phyloP scores from a whole-genome alignment of 2,329 filamentous ascomycete species.

The Xylaria digitata region DNA sequence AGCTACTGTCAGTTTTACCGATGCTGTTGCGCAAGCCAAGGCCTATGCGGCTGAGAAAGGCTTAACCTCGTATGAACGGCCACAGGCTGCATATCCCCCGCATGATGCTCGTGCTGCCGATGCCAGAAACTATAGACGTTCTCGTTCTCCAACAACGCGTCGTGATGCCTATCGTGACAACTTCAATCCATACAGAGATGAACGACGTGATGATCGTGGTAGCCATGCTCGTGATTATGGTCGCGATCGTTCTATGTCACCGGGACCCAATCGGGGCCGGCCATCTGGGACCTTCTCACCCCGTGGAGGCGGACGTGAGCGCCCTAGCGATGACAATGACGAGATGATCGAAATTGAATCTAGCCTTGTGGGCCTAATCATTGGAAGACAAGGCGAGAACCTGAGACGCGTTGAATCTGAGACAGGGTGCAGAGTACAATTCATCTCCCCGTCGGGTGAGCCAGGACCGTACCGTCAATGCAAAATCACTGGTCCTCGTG shows the following conservation, averaged over 20 bases:
- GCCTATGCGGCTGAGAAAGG: conserved; percentile 85
- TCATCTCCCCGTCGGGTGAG: conserved; percentile 79
- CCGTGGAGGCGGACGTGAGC: conserved; percentile 59
- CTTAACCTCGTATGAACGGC: conserved; percentile 70
- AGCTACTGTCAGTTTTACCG: conserved; percentile 84
- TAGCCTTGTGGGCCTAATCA: conserved; percentile 87
- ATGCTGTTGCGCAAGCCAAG: conserved; percentile 86
- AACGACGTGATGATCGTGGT: conserved; percentile 77
- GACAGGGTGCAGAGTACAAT: conserved; percentile 86
- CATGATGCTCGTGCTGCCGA: conserved; percentile 59
- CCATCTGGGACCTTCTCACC: conserved; percentile 68
- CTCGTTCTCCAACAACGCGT: conserved; percentile 76
- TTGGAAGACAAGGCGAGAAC: conserved; percentile 90
- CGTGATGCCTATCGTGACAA: conserved; percentile 79
- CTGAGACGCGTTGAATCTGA: conserved; percentile 85
- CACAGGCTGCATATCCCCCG: conserved; percentile 57
- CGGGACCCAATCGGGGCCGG: conserved; percentile 64
- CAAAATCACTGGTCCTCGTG: conserved; percentile 81
- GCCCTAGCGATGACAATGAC: conserved; percentile 71
- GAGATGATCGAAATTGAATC: conserved; percentile 90
- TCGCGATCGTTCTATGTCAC: conserved; percentile 80
- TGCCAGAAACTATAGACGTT: conserved; percentile 72
- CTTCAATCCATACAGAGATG: conserved; percentile 86
- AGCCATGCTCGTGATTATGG: conserved; percentile 67
- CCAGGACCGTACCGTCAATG: conserved; percentile 82